Evolutionary conservation across 2,329 filamentous ascomycete species (phyloP).

Genomic region (Penicillium verrucosum): DNA sequence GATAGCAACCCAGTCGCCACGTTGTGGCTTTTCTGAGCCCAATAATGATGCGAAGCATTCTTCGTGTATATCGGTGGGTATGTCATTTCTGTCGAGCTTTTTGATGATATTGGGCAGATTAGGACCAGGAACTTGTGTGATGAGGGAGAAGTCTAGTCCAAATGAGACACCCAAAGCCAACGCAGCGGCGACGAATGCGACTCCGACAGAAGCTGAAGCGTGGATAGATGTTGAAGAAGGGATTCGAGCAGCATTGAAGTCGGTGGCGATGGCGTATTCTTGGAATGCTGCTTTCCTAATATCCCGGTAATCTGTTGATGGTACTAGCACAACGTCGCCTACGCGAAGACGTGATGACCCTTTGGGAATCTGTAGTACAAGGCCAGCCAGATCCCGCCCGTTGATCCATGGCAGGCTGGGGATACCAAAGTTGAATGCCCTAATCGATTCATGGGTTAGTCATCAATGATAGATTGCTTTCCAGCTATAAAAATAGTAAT

Average conservation of each 20-base stretch:
- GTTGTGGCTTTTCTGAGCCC: conserved; percentile 51
- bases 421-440: conserved; percentile 68
- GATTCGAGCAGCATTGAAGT: conserved; percentile 63
- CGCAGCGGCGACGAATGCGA: conserved; percentile 68
- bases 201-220: conserved; percentile 62
- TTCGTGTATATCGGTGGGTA: conserved; percentile 60
- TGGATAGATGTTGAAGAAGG: conserved; percentile 53
- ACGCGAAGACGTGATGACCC: conserved; percentile 50
- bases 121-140: conserved; percentile 50
- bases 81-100: conserved; percentile 42
- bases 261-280: conserved; percentile 62
- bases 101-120: conserved; percentile 56
- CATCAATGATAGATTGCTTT: background rate
- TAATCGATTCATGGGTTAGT: conserved; percentile 27
- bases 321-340: conserved; percentile 60
- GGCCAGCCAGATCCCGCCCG: conserved; percentile 67
- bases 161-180: conserved; percentile 67
- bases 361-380: conserved; percentile 51
- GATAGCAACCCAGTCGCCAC: conserved; percentile 68
- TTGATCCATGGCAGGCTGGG: conserved; percentile 66
- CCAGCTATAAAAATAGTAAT: background rate
- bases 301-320: conserved; percentile 72
- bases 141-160: conserved; percentile 59
- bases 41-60: conserved; percentile 61
- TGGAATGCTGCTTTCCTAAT: conserved; percentile 69